Base-by-base conservation (phyloP, 1,284 basidiomycete species). In the Pseudozyma pruni region DNA sequence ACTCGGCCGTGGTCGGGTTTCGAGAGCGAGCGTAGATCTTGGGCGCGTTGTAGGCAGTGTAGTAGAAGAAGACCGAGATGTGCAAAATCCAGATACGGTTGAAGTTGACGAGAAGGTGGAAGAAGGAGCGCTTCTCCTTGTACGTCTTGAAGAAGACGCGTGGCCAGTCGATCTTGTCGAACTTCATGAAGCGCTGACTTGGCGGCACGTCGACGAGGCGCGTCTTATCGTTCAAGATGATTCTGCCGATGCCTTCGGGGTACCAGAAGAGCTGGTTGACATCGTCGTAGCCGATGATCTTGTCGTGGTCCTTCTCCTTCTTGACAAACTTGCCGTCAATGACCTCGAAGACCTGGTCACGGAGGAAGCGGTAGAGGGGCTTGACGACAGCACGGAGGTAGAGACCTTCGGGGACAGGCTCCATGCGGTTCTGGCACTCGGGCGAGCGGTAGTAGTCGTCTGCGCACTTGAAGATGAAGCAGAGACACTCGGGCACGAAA, bases 261-360 rank as follows among this genome's bases (percentile, higher is more conserved):
- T 98, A 99, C 95, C 95, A 99, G 85, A 99, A 99, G 41, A 99
- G 86, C 83, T 98, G 95, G 83, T 99, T 98, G 78, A 98, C 91
- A 83, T 98, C 95, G 83, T 99, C 95, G 82, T 99, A 99, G 11
- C 95, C 96, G 81, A 99, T 97, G 79, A 97, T 93, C 73, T 90
- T 87, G 68, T 94, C 90, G 83, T 98, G 96, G 79, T 99, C 95
- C 80, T 87, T 87, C 86, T 98, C 95, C 80, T 91, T 88, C 72
- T 83, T 81, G 46, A 98, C 90, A 83, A 96, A 98, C 84, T 94
- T 94, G 48, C 94, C 94, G 80, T 98, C 95, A 31, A 93, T 87
- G 33, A 97, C 90, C 84, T 99, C 95, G 81, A 98, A 99, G 0
- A 94, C 94, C 81, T 98, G 94, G 84, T 98, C 96, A 44, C 95